phyloP scores from a whole-genome alignment of 2,329 filamentous ascomycete genomes.

The Fusarium temperatum region DNA sequence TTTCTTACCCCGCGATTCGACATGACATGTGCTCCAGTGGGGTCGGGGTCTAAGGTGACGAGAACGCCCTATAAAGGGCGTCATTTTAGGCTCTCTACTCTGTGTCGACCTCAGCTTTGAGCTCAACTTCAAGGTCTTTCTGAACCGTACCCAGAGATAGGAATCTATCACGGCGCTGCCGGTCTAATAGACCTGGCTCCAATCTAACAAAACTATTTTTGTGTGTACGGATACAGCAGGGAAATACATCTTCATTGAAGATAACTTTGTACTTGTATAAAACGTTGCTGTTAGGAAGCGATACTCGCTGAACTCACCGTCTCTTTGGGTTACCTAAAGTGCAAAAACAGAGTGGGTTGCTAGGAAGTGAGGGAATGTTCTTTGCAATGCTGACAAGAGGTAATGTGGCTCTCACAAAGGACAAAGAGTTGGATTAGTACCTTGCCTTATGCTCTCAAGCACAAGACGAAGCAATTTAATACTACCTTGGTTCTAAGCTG shows the following conservation, averaged over 20 bases:
- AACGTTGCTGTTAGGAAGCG: not conserved
- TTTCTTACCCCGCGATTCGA: slow-evolving; percentile 25
- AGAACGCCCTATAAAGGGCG: not conserved
- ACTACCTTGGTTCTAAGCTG: no score
- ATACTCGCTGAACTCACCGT: not conserved
- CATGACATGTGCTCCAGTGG: not conserved
- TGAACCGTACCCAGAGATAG: not conserved
- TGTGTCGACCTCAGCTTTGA: no score
- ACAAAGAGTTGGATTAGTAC: not conserved
- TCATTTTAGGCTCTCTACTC: not conserved
- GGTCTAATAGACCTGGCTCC: not conserved
- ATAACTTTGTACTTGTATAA: not conserved
- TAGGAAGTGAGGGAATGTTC: not conserved
- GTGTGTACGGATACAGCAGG: not conserved
- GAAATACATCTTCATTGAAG: not conserved
- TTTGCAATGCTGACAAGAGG: not conserved
- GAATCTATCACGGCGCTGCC: not conserved
- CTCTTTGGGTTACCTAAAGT: not conserved
- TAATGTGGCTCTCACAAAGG: not conserved
- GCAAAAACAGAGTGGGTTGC: not conserved
- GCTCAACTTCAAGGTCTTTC: not conserved
- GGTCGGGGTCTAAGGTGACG: slow-evolving; percentile 1
- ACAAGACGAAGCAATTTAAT: not conserved
- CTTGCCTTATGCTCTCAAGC: not conserved
- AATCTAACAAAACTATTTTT: not conserved